phyloP scores from a whole-genome alignment of 1,284 basidiomycete species.

The Leccinum solheimii region DNA sequence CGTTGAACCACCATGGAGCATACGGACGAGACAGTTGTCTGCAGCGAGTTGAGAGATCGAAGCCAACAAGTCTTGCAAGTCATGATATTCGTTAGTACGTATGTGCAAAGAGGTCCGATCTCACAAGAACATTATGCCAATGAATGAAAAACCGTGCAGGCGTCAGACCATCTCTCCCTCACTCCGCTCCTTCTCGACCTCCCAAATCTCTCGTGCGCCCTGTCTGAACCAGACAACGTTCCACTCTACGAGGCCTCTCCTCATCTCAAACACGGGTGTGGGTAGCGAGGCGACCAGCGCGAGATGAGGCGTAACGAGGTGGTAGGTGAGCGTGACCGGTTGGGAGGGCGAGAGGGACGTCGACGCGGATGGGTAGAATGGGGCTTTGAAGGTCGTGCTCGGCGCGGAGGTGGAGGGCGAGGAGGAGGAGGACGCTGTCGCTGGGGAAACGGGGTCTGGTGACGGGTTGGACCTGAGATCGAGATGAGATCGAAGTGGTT shows the following conservation, averaged over 20 bases:
- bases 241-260: conserved; percentile 86
- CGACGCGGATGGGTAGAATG: conserved; percentile 41
- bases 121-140: neutral
- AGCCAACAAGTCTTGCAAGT: neutral
- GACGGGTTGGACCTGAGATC: conserved; percentile 41
- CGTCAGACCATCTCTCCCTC: conserved; percentile 28
- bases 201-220: conserved; percentile 74
- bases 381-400: conserved; percentile 14
- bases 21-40: neutral
- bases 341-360: conserved; percentile 61
- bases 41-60: neutral
- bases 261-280: conserved; percentile 74
- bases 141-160: neutral
- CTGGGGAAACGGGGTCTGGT: conserved; percentile 1
- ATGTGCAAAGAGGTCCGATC: neutral
- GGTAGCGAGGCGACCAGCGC: conserved; percentile 83
- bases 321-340: conserved; percentile 78
- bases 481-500: neutral
- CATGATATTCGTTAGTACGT: conserved; percentile 7
- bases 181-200: conserved; percentile 64
- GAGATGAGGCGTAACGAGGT: conserved; percentile 80
- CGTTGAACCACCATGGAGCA: neutral
- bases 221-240: conserved; percentile 89
- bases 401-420: conserved; percentile 2
- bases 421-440: neutral